Evolutionary conservation across 805 yeast genomes (phyloP).

Genomic region (Tetrapisispora taiwanensis): DNA sequence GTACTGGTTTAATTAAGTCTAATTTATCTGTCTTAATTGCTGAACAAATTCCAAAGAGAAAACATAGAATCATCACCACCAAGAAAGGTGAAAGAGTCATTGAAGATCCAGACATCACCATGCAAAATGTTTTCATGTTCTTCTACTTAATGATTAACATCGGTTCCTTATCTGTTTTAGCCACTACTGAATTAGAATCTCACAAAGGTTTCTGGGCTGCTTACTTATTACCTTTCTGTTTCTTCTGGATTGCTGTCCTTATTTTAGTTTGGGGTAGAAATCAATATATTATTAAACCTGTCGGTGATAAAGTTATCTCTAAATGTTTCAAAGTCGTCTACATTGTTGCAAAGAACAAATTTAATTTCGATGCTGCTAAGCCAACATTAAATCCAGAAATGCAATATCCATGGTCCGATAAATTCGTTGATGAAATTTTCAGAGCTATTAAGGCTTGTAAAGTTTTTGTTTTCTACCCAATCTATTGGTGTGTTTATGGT

Average conservation of each 20-base stretch:
- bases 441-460: conserved; percentile 62
- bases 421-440: conserved; percentile 62
- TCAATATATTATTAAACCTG: conserved; percentile 47
- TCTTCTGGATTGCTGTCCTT: conserved; percentile 50
- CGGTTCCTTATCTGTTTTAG: conserved; percentile 66
- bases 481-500: conserved; percentile 65
- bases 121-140: conserved; percentile 64
- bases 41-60: conserved; percentile 56
- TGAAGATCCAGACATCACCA: conserved; percentile 57
- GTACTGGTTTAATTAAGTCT: conserved; percentile 75
- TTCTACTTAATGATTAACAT: conserved; percentile 70
- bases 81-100: conserved; percentile 59
- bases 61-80: conserved; percentile 47
- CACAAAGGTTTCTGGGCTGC: conserved; percentile 68
- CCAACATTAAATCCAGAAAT: conserved; percentile 44
- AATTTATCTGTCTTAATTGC: conserved; percentile 63
- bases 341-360: conserved; percentile 38
- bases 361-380: conserved; percentile 45
- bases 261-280: conserved; percentile 46
- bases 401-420: conserved; percentile 50
- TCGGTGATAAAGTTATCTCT: conserved; percentile 50
- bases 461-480: conserved; percentile 59
- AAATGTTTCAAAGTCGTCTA: conserved; percentile 39
- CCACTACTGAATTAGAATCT: conserved; percentile 63
- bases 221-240: conserved; percentile 57